phyloP scores from a whole-genome alignment of 805 yeast species.

The Saccharomycopsis lassenensis region DNA sequence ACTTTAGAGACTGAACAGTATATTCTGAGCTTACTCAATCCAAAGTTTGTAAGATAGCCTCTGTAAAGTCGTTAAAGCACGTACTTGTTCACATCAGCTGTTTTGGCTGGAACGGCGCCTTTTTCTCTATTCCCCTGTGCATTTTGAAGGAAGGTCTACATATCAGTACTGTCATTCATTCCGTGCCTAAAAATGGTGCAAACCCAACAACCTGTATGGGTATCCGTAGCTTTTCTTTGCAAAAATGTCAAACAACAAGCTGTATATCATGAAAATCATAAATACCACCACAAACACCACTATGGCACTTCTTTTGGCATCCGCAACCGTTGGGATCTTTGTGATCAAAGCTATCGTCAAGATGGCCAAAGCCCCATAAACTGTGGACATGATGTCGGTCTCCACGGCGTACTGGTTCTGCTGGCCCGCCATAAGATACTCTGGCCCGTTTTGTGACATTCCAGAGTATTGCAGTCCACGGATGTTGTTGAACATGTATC shows the following conservation, averaged over 20 bases:
- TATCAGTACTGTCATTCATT: no score
- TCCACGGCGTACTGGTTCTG: conserved; percentile 77
- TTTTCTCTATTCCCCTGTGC: no score
- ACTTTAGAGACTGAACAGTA: no score
- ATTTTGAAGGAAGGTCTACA: no score
- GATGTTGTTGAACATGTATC: conserved; percentile 89
- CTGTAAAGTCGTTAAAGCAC: no score
- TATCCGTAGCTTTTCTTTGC: conserved; percentile 61
- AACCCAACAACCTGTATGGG: conserved; percentile 52
- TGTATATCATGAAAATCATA: conserved; percentile 45
- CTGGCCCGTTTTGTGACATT: conserved; percentile 30
- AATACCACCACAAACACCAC: conserved; percentile 35
- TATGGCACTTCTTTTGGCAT: conserved; percentile 36
- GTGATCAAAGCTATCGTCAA: conserved; percentile 46
- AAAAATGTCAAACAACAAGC: conserved; percentile 57
- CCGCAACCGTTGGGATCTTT: conserved; percentile 40
- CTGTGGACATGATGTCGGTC: conserved; percentile 70
- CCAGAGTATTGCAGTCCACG: conserved; percentile 53
- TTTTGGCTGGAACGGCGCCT: no score
- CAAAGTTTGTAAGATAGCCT: no score
- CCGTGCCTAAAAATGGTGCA: conserved; percentile 17
- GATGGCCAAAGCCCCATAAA: conserved; percentile 61
- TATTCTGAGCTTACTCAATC: no score
- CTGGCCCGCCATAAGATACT: conserved; percentile 51
- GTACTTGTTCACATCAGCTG: no score